Conservation (phyloP, 2,329 filamentous ascomycete genomes). For the Periconia macrospinosa region DNA sequence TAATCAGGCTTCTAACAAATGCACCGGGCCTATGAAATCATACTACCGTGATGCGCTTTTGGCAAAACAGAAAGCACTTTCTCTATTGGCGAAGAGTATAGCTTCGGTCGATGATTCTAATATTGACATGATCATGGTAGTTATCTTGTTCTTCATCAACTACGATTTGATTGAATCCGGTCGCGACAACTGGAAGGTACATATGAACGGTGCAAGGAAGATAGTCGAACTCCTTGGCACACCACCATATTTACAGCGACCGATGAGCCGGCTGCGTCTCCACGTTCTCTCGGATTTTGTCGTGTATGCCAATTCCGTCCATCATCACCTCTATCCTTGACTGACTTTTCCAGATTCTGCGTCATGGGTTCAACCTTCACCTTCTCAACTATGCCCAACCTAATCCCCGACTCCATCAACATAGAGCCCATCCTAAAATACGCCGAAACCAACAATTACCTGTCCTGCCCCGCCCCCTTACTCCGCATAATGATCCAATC, state of each 20-base stretch:
- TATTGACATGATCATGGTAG: slow-evolving; percentile 48
- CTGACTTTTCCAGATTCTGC: slow-evolving; percentile 25
- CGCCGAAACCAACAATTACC: slow-evolving; percentile 45
- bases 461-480: slow-evolving; percentile 39
- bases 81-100: slow-evolving; percentile 43
- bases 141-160: slow-evolving; percentile 53
- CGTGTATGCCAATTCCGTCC: slow-evolving; percentile 20
- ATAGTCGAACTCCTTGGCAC: slow-evolving; percentile 46
- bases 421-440: slow-evolving; percentile 40
- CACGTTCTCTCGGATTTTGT: slow-evolving; percentile 40
- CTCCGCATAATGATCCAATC: slow-evolving; percentile 42
- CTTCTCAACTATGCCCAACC: slow-evolving; percentile 26
- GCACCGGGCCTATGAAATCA: slow-evolving; percentile 38
- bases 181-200: slow-evolving; percentile 54
- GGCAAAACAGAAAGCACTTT: slow-evolving; percentile 53
- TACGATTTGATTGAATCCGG: slow-evolving; percentile 56
- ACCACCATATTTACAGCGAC: slow-evolving; percentile 25
- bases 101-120: slow-evolving; percentile 30
- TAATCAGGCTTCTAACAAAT: slow-evolving; percentile 42
- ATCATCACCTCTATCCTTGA: not conserved
- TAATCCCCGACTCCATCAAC: slow-evolving; percentile 35
- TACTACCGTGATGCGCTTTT: slow-evolving; percentile 43
- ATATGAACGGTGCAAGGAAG: slow-evolving; percentile 55
- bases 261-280: slow-evolving; percentile 37
- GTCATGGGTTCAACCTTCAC: slow-evolving; percentile 39